Base-by-base conservation (phyloP, 345 rosid genomes). In the Salix arbutifolia region DNA sequence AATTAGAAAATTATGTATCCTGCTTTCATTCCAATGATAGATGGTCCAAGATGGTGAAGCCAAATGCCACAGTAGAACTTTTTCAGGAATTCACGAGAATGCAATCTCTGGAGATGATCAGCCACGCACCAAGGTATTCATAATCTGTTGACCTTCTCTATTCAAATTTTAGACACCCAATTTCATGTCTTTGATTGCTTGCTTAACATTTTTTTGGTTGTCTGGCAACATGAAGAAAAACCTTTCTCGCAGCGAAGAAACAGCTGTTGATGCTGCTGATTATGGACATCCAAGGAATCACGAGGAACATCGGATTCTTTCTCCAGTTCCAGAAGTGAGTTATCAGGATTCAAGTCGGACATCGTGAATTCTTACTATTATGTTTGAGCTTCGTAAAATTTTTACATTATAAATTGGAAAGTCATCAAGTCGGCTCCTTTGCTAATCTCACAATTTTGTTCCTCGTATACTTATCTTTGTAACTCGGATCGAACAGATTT, bases 1-100 rank as follows among this genome's bases (percentile, higher is more conserved):
- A 5, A 56, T 26, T 23, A 44, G 10, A 30, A 67, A 28, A 65
- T 19, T 5, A 58, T 4, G 28, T n/a, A 60, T 1, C 26, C 19
- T 40, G 56, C n/a, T 4, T 64, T 58, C 17, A 8, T 70, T 79
- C 48, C 65, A 5, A 12, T 64, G 69, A 33, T 81, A 94, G 97
- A 87, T 86, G 89, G 94, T 92, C 72, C 90, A 84, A 37, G 87
- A 88, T 74, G 97, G 97, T 7, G 92, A 85, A 65, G 91, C 81
- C 56, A 90, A 84, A 72, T 89, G 94, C 76, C 14, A 46, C 30
- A 85, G 86, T 76, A 85, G 75, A 71, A 78, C 46, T 42, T 80
- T 84, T 80, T 74, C 88, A 46, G 90, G 82, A 72, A 74, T 88
- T 5, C 87, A 91, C 33, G 92, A 93, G 79, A 90, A 90, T 81